Conservation (phyloP, 2,329 filamentous ascomycete genomes). For the Fusarium sp. region DNA sequence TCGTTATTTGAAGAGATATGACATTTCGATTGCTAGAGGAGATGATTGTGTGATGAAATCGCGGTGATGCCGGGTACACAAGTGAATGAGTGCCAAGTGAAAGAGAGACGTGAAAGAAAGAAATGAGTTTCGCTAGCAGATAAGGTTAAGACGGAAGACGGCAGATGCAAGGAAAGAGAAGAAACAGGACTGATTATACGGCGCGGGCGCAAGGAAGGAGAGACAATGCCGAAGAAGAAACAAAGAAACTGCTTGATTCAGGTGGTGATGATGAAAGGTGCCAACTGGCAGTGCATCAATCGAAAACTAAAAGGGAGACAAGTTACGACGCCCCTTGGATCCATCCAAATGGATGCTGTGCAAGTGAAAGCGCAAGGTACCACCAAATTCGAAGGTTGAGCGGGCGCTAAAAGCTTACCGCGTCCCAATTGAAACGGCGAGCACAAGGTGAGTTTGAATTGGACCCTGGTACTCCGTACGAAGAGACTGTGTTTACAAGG, state of each 20-base stretch:
- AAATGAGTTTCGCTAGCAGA: not conserved
- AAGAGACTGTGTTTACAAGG: constrained; percentile 12
- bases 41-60: not conserved
- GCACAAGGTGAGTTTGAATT: constrained; percentile 20
- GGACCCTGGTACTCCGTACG: not conserved
- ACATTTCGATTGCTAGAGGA: constrained; percentile 22
- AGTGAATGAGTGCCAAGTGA: not conserved
- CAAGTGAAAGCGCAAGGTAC: constrained; percentile 9
- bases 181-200: not conserved
- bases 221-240: not conserved
- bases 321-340: constrained; percentile 4
- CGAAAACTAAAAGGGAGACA: constrained; percentile 1
- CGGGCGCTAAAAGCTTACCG: constrained; percentile 29
- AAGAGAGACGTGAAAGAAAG: not conserved
- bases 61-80: not conserved
- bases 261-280: constrained; percentile 5
- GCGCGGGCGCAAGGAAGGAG: not conserved
- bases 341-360: constrained; percentile 4
- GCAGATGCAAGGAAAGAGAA: not conserved
- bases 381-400: not conserved
- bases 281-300: constrained; percentile 29
- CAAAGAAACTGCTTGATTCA: not conserved
- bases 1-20: constrained; percentile 30
- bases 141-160: not conserved
- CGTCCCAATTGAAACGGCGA: constrained; percentile 23